Evolutionary conservation across 1,139 yeast genomes (phyloP).

Genomic region (Tardiomyces blankii): DNA sequence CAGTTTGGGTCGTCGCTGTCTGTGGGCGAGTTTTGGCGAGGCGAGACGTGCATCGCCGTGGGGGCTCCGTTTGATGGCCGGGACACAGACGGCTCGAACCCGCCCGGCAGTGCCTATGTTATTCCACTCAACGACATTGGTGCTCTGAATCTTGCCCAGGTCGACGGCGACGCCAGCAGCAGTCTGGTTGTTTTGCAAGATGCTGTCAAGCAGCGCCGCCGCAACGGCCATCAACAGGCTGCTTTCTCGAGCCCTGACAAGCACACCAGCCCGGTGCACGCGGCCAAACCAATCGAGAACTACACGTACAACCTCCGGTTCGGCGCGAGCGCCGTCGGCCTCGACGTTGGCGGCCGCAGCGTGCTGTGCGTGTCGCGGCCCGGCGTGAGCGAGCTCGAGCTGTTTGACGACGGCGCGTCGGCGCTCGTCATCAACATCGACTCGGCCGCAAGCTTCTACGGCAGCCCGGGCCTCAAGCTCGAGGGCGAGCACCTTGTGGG

Average conservation of each 20-base stretch:
- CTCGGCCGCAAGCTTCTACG: conserved; percentile 21
- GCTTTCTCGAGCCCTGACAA: too few relatives aligned
- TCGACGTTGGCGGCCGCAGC: conserved; percentile 12
- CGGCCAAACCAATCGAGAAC: neutral
- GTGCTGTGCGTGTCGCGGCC: conserved; percentile 25
- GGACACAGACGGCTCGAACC: conserved; percentile 3
- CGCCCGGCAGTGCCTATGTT: conserved; percentile 34
- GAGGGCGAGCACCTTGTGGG: conserved; percentile 22
- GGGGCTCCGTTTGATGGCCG: conserved; percentile 37
- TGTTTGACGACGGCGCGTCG: conserved; percentile 18
- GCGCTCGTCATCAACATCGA: conserved; percentile 10
- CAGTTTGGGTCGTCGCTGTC: conserved; percentile 33
- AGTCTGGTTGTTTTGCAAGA: conserved; percentile 1
- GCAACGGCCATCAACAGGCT: too few relatives aligned
- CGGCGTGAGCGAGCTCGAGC: conserved; percentile 22
- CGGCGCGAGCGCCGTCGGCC: conserved; percentile 19
- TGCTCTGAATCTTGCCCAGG: conserved; percentile 1
- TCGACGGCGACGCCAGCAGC: neutral
- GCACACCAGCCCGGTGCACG: too few relatives aligned
- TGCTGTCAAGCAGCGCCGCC: neutral
- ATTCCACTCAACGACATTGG: conserved; percentile 21
- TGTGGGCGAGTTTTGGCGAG: conserved; percentile 30
- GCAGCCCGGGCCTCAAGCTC: conserved; percentile 31
- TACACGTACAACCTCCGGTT: conserved; percentile 15
- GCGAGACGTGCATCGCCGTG: conserved; percentile 32